Base-by-base conservation (phyloP, 345 rosid genomes). In the Bruguiera gymnorhiza region DNA sequence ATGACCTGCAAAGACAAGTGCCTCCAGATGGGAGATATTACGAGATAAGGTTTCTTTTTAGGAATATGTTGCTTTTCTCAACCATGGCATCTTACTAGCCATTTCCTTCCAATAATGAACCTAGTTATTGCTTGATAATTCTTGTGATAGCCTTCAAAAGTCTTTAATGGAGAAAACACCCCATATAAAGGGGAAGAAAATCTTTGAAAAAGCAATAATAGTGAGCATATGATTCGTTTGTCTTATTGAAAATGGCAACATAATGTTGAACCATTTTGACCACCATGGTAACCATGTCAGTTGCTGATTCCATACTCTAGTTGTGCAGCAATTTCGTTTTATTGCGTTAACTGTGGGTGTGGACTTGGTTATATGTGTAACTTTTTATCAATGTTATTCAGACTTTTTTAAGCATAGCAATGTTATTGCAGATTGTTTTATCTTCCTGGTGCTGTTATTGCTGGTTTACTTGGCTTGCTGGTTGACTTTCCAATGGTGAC, bases 401-500 rank as follows among this genome's bases (percentile, higher is more conserved):
- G 16, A 3, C 13, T 43, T 43, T 43, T 11, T 43, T 34, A 34
- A 11, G 4, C 5, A 4, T n/a, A 29, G 56, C 51, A 30, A 46
- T 6, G 29, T 54, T 34, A 43, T 62, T 74, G 75, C 89, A 95
- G 99, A 78, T 69, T 90, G 73, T 79, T 82, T 73, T 72, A 84
- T 74, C 86, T 92, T 78, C 94, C 89, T 19, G 90, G 89, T 60
- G 92, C 97, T 75, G 68, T 86, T 56, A 63, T 87, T 60, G 89
- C 82, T 70, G 86, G 84, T 36, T 79, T 70, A 70, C 82, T 95
- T 18, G 98, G 99, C 37, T 27, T 89, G 60, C 0, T 89, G 62
- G 80, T 89, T 54, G 98, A 90, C 82, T 77, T 90, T 24, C 92
- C 88, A 0, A 27, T 88, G 67, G 82, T 95, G 77, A 84, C 99